Conservation (phyloP, 148 eudicot species). For the Rhododendron griersonianum region DNA sequence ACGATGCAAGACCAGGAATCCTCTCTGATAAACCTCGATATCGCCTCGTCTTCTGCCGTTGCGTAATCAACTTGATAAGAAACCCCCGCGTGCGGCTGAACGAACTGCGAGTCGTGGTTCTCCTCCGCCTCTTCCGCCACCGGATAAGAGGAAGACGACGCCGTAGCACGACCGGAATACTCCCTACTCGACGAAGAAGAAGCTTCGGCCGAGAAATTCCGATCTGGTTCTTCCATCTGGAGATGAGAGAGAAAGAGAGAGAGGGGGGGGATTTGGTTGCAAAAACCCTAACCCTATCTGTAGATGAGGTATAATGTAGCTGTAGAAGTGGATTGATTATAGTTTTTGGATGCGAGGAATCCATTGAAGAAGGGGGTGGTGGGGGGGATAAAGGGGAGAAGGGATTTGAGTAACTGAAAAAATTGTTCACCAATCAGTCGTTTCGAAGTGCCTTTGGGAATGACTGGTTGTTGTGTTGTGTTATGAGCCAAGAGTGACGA, state of each 20-base stretch:
- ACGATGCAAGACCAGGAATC: constrained; percentile 63
- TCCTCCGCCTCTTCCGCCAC: constrained; percentile 8
- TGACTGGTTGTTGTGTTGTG: constrained; percentile 13
- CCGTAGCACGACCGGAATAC: background rate
- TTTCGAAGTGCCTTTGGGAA: background rate
- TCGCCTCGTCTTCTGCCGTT: constrained; percentile 9
- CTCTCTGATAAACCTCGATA: constrained; percentile 20
- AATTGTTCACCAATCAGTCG: constrained; percentile 15
- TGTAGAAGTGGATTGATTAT: background rate
- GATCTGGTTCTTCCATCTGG: constrained; percentile 6
- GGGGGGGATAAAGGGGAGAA: background rate
- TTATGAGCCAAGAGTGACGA: background rate
- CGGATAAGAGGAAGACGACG: constrained; percentile 3
- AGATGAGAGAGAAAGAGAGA: background rate
- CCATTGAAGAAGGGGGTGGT: constrained; percentile 6
- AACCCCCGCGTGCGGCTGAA: constrained; percentile 22
- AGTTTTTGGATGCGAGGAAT: background rate
- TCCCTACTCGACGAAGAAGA: constrained; percentile 1
- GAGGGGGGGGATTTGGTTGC: background rate
- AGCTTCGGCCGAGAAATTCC: background rate
- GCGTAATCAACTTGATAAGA: constrained; percentile 19
- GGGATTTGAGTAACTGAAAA: constrained; percentile 4
- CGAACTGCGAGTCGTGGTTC: constrained; percentile 5
- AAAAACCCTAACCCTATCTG: background rate
- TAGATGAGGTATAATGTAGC: background rate